Evolutionary conservation across 192 early-diverging fungal genomes (phyloP), one percentile per base, ranked within the genome.

Genomic region (Backusella circina): DNA sequence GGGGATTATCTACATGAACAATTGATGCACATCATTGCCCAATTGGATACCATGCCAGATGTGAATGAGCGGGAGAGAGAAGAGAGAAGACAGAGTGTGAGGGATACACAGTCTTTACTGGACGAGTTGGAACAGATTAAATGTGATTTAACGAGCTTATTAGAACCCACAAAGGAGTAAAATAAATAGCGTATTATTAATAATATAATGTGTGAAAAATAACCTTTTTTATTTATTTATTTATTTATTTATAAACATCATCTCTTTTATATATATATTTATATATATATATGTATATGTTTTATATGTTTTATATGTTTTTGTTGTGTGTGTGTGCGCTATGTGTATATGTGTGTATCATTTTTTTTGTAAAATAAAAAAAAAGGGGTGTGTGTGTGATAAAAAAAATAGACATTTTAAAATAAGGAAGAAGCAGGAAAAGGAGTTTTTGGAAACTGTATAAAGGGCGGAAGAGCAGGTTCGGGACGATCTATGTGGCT

Each of bases 11-110:
- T 69, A 26, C 67, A 69, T 39, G 67, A 69, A 13, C 67, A 69
- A 13, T 69, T 69, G 37, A 69, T 69, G 67, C 35, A 69, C 18
- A 69, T 69, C n/a, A n/a, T 69, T 13, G 33, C 67, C 39, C 67
- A 69, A 69, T 69, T 69, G 67, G 67, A 69, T 69, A 69, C 67
- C 1, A 69, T 69, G 67, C 35, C 67, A 5, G 23, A 69, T 37
- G 67, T 39, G 3, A 69, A 69, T 39, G 67, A 41, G 0, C 35
- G 39, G 1, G 67, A 69, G 21, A 10, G 37, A 10, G 13, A 23
- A 10, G 35, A 69, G 18, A 69, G 67, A 39, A 30, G 4, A 12
- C 28, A 69, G 8, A 69, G 37, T 39, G 67, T 69, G 5, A 69
- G 39, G n/a, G 67, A 69, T 10, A 69, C 36, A 2, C 35, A 69